phyloP scores from a whole-genome alignment of 371 early-diverging fungal species.

The Funneliformis caledonium region DNA sequence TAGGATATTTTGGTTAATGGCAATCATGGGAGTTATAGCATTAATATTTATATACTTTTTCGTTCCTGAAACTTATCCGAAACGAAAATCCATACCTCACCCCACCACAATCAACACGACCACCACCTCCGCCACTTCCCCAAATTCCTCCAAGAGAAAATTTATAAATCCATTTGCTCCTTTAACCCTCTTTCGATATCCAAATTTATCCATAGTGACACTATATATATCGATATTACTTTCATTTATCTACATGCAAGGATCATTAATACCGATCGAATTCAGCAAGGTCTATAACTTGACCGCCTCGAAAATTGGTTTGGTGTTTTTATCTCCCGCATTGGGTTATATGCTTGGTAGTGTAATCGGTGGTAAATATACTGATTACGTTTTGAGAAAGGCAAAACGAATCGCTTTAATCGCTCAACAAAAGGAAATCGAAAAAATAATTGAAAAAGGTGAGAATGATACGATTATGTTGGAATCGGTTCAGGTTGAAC shows the following conservation, averaged over 20 bases:
- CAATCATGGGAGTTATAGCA: neutral
- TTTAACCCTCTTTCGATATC: conserved; percentile 6
- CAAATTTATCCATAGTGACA: neutral
- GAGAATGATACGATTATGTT: neutral
- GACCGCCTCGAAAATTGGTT: conserved; percentile 1
- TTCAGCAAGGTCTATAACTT: conserved; percentile 13
- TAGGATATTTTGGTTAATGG: conserved; percentile 32
- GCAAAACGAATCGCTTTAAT: neutral
- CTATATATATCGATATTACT: neutral
- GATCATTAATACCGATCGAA: neutral
- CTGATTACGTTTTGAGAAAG: conserved; percentile 13
- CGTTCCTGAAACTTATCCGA: conserved; percentile 25
- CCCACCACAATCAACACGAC: neutral
- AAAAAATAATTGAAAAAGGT: neutral
- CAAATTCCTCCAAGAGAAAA: neutral
- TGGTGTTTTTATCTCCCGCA: conserved; percentile 7
- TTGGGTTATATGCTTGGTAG: conserved; percentile 20
- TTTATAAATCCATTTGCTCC: conserved; percentile 20
- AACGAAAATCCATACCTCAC: neutral
- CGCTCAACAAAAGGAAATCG: neutral
- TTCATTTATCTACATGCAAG: conserved; percentile 16
- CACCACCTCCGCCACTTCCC: neutral
- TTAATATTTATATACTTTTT: conserved; percentile 5
- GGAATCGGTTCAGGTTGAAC: neutral
- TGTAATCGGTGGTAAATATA: conserved; percentile 16